These are phyloP conservation scores for Plasmodium inui DNA, from an alignment of 169 alveolate genomes.

Conservation along the genomic window DNA sequence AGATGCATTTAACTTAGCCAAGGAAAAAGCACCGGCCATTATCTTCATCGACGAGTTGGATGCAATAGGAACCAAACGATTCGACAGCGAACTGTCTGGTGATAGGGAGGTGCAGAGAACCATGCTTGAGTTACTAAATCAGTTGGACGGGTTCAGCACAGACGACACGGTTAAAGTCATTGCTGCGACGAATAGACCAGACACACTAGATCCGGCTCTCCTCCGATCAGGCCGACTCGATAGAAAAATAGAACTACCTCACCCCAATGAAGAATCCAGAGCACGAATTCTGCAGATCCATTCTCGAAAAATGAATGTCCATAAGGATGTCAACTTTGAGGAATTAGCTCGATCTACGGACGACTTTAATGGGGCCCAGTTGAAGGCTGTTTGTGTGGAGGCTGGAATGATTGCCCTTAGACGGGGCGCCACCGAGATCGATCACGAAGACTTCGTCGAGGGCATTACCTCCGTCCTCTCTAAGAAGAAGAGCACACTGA, in stretches of 20 bases:
- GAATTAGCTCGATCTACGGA: conserved; percentile 98
- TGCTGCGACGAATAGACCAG: conserved; percentile 99
- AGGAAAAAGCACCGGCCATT: conserved; percentile 99
- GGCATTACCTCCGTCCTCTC: conserved; percentile 98
- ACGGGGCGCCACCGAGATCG: conserved; percentile 96
- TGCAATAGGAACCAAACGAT: conserved; percentile 98
- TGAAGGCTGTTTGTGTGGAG: conserved; percentile 98
- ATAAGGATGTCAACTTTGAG: conserved; percentile 94
- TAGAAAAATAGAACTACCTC: conserved; percentile 99
- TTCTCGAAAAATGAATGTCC: conserved; percentile 98
- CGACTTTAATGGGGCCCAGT: conserved; percentile 98
- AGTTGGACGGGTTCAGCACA: conserved; percentile 95
- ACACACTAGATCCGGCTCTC: conserved; percentile 98
- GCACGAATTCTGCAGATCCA: conserved; percentile 98
- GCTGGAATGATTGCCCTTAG: conserved; percentile 99
- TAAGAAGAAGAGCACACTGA: conserved; percentile 97
- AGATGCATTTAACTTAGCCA: conserved; percentile 98
- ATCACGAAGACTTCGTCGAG: conserved; percentile 99
- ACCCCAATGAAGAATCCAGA: conserved; percentile 98
- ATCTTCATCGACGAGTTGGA: conserved; percentile 99
- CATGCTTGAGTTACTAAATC: conserved; percentile 98
- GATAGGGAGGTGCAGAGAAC: conserved; percentile 99
- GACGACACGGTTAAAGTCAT: conserved; percentile 94
- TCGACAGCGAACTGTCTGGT: conserved; percentile 96
- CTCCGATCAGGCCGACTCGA: conserved; percentile 99